Evolutionary conservation across 2,329 filamentous ascomycete genomes (phyloP).

Genomic region (Exophiala calicioides): DNA sequence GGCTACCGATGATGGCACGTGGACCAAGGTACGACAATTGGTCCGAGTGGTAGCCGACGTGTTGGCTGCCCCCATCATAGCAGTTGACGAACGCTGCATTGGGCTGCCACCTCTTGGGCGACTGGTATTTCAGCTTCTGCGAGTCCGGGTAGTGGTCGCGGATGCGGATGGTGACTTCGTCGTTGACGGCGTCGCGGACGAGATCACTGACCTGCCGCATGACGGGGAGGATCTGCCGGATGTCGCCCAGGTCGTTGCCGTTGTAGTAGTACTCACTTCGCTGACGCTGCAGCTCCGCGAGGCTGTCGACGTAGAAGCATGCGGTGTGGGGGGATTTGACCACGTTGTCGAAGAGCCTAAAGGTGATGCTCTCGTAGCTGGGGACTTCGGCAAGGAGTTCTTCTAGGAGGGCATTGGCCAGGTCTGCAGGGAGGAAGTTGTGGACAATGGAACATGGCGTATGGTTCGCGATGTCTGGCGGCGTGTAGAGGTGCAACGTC

Average conservation of each 20-base stretch:
- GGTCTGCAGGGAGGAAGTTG: slow-evolving; percentile 74
- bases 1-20: slow-evolving; percentile 80
- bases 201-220: slow-evolving; percentile 68
- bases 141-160: slow-evolving; percentile 65
- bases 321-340: slow-evolving; percentile 83
- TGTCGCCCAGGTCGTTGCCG: slow-evolving; percentile 71
- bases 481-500: slow-evolving; percentile 81
- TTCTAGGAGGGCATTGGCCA: slow-evolving; percentile 71
- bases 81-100: slow-evolving; percentile 96
- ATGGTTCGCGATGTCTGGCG: slow-evolving; percentile 74
- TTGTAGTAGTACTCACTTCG: slow-evolving; percentile 85
- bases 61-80: slow-evolving; percentile 78
- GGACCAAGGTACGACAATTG: slow-evolving; percentile 92
- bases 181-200: slow-evolving; percentile 76
- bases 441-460: slow-evolving; percentile 92
- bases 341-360: slow-evolving; percentile 85
- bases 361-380: slow-evolving; percentile 69
- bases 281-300: slow-evolving; percentile 68
- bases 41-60: slow-evolving; percentile 89
- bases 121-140: slow-evolving; percentile 74
- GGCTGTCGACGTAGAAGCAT: slow-evolving; percentile 77
- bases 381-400: slow-evolving; percentile 75
- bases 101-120: slow-evolving; percentile 69
- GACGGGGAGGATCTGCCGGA: slow-evolving; percentile 73
- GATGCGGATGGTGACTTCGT: slow-evolving; percentile 72